phyloP scores from a whole-genome alignment of 1,284 basidiomycete species.

The Ceratobasidium sp. region DNA sequence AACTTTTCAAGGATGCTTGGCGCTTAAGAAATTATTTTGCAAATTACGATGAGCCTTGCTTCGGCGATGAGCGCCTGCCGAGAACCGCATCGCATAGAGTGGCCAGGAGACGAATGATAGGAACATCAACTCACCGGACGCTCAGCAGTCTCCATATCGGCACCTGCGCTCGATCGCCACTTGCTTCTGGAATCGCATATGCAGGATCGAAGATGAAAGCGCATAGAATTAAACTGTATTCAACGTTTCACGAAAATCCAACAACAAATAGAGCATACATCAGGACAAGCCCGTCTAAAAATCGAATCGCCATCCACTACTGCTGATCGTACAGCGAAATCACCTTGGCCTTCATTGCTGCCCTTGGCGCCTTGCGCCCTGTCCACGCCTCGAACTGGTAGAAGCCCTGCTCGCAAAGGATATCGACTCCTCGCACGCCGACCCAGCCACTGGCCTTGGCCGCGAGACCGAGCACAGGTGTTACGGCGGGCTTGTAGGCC shows the following conservation, averaged over 20 bases:
- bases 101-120: too few species aligned
- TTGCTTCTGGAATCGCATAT: too few species aligned
- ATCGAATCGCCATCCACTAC: neutral
- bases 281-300: conserved; percentile 13
- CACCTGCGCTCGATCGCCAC: too few species aligned
- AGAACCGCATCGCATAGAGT: too few species aligned
- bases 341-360: conserved; percentile 50
- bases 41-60: too few species aligned
- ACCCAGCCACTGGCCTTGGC: conserved; percentile 67
- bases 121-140: too few species aligned
- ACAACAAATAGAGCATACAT: neutral
- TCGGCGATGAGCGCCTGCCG: too few species aligned
- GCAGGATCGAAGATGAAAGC: neutral
- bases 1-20: too few species aligned
- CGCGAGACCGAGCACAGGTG: conserved; percentile 69
- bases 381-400: conserved; percentile 89
- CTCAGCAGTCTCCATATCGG: too few species aligned
- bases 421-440: conserved; percentile 80
- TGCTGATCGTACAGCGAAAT: conserved; percentile 7
- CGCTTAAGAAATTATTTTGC: too few species aligned
- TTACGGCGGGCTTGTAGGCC: conserved; percentile 88
- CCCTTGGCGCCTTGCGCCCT: conserved; percentile 57
- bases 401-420: conserved; percentile 87
- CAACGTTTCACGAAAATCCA: conserved; percentile 8
- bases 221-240: conserved; percentile 32